Base-by-base conservation (phyloP, 441 rosid genomes). In the Theobroma grandiflorum region DNA sequence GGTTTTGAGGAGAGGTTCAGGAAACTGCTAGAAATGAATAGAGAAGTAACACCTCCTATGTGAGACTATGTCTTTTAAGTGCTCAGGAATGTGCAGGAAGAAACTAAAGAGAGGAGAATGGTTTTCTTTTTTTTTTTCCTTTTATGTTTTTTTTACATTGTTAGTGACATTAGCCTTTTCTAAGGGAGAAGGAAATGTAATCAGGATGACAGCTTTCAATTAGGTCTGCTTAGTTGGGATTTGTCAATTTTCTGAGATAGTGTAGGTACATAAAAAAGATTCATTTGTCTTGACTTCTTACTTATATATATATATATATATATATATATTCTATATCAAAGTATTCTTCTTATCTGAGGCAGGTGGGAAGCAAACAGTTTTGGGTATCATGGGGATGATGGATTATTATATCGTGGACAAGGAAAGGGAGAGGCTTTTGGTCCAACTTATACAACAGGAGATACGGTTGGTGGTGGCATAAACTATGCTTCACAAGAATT, bases 331-430 rank as follows among this genome's bases (percentile, higher is more conserved):
- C n/a, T 5, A 53, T 35, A 52, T 72, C 49, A 55, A 11, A 55
- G 50, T 55, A 72, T 37, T 43, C 37, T 38, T 55, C 65, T 33
- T 37, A 11, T 37, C 18, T 62, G 55, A 81, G 59, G 69, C 83
- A 95, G 99, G 73, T 96, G 99, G 99, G 99, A 94, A 93, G 90
- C 86, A 74, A 93, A 93, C 87, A 93, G 97, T 84, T 93, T 86
- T 75, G 94, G 96, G 11, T 96, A 92, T 89, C 99, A 95, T 86
- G 97, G 99, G 80, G 99, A 96, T 80, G 96, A 93, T 91, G 99
- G 99, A 64, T 12, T 55, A 66, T 86, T 96, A 72, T 96, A 93
- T 77, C 93, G 82, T 76, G 99, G 95, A 70, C 89, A 87, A 52
- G 97, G 88, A 50, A 96, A 84, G 81, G 98, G 98, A 72, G 96